Base-by-base conservation (phyloP, 768 basidiomycete species). In the Leucosporidium yakuticum region DNA sequence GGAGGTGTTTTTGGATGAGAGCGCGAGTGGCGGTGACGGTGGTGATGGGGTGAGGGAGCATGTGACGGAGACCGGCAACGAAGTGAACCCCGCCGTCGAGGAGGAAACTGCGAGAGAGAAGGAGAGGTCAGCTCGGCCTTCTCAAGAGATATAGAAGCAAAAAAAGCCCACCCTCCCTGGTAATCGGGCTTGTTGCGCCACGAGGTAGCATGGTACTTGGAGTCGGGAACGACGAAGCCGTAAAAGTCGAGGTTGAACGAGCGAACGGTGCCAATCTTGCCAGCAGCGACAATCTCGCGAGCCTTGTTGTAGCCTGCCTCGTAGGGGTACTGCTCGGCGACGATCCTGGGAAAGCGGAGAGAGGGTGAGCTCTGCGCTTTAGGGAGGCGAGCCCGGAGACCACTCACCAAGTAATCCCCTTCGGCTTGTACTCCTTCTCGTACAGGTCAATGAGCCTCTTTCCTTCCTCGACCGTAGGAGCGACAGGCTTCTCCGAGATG, bases 401-500 rank as follows among this genome's bases (percentile, higher is more conserved):
- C 89, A 29, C 91, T 44, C 39, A 44, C 79, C 53, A 90, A 12
- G 6, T 25, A 50, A 39, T 51, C 76, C 11, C 86, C 87, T 74
- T 86, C 86, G 82, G 81, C 77, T 85, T 85, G 80, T 85, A 90
- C 60, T 81, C 79, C 62, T 78, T 77, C 71, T 88, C 84, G 77
- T 90, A 93, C 49, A 80, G 81, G 47, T 83, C 80, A 76, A 93
- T 86, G 59, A 92, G 81, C 68, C 81, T 80, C 56, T 85, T 78
- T 0, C 88, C 91, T 4, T 80, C 79, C 34, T 82, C 81, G 55
- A 91, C 85, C 74, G 88, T 86, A 51, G 86, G 82, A 4, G 86
- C 89, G 20, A 92, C 83, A 9, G 92, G 92, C 76, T 94, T 94
- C 81, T 95, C 91, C 77, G 87, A 88, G 68, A 93, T 76, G 59